These are phyloP conservation scores for Boletus subparvulus DNA, from an alignment of 768 basidiomycete genomes.

Conservation along the genomic window DNA sequence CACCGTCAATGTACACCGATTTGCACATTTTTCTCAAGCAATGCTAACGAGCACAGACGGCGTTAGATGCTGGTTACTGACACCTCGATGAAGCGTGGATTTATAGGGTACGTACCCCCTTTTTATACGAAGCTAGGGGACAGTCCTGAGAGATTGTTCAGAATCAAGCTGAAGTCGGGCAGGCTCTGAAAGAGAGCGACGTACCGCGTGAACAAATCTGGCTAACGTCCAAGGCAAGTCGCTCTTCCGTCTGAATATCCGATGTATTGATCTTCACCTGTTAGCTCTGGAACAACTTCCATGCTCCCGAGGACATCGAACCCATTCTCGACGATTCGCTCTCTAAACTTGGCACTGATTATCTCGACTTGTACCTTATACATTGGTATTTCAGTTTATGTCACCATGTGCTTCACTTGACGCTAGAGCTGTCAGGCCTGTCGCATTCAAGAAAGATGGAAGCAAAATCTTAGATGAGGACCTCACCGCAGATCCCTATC, in stretches of 20 bases:
- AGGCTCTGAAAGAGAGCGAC: constrained; percentile 56
- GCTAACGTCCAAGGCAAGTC: constrained; percentile 57
- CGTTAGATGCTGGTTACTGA: constrained; percentile 61
- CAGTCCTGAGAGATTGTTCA: constrained; percentile 20
- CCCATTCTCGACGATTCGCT: constrained; percentile 65
- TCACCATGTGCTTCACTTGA: not conserved
- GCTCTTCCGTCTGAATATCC: not conserved
- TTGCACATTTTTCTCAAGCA: too few relatives aligned
- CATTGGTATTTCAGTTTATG: constrained; percentile 54
- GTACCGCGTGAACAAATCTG: constrained; percentile 64
- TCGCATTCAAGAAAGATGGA: constrained; percentile 61
- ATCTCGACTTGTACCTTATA: constrained; percentile 79
- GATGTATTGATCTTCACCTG: not conserved
- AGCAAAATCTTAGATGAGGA: constrained; percentile 47
- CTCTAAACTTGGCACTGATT: constrained; percentile 57
- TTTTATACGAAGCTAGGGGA: not conserved
- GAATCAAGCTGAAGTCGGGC: constrained; percentile 72
- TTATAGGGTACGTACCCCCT: constrained; percentile 48
- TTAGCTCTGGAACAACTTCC: constrained; percentile 76
- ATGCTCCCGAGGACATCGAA: constrained; percentile 72
- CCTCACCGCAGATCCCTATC: constrained; percentile 69
- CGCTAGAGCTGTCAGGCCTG: constrained; percentile 44
- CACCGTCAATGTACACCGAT: constrained; percentile 56
- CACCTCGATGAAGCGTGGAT: constrained; percentile 77
- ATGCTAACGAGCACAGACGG: constrained; percentile 38